These are phyloP conservation scores for Aspergillus persii DNA, from an alignment of 2,329 filamentous ascomycete genomes.

Conservation along the genomic window DNA sequence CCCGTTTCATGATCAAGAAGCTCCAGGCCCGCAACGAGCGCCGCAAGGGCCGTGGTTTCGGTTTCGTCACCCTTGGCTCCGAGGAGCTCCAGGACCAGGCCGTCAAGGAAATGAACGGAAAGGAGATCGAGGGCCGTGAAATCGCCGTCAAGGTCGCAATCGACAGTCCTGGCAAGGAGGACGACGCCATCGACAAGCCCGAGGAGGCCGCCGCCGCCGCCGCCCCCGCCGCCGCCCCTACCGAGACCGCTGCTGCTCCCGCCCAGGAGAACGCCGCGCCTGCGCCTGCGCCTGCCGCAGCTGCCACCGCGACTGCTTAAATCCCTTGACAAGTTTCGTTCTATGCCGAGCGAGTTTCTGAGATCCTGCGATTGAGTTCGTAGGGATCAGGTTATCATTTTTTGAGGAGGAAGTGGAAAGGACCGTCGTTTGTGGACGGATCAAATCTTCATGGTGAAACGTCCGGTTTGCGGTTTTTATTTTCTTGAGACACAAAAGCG, in stretches of 20 bases:
- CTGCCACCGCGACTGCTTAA: slow-evolving; percentile 38
- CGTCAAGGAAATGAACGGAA: slow-evolving; percentile 97
- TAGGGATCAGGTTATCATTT: slow-evolving; percentile 10
- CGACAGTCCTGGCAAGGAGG: slow-evolving; percentile 98
- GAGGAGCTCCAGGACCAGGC: slow-evolving; percentile 98
- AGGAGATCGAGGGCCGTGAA: slow-evolving; percentile 97
- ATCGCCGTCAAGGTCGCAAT: slow-evolving; percentile 99
- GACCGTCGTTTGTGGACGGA: neutral
- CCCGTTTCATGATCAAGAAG: slow-evolving; percentile 99
- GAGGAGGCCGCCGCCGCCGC: slow-evolving; percentile 36
- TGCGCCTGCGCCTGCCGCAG: slow-evolving; percentile 39
- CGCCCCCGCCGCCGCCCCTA: slow-evolving; percentile 27
- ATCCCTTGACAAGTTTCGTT: slow-evolving; percentile 22
- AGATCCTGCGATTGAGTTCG: slow-evolving; percentile 3
- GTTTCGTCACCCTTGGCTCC: slow-evolving; percentile 92
- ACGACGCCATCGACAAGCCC: slow-evolving; percentile 60
- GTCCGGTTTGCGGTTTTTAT: slow-evolving; percentile 11
- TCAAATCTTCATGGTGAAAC: slow-evolving; percentile 25
- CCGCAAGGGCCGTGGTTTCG: slow-evolving; percentile 98
- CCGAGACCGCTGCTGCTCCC: slow-evolving; percentile 41
- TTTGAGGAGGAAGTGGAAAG: neutral
- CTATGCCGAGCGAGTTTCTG: slow-evolving; percentile 16
- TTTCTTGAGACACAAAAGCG: slow-evolving; percentile 11
- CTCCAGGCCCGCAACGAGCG: slow-evolving; percentile 96
- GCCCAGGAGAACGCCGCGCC: slow-evolving; percentile 36